A percentile compares a stretch with the other conserved stretches of the same genome.
These are phyloP conservation scores for Wickerhamomyces ciferrii DNA, from an alignment of 805 yeast species.

Conservation along the genomic window DNA sequence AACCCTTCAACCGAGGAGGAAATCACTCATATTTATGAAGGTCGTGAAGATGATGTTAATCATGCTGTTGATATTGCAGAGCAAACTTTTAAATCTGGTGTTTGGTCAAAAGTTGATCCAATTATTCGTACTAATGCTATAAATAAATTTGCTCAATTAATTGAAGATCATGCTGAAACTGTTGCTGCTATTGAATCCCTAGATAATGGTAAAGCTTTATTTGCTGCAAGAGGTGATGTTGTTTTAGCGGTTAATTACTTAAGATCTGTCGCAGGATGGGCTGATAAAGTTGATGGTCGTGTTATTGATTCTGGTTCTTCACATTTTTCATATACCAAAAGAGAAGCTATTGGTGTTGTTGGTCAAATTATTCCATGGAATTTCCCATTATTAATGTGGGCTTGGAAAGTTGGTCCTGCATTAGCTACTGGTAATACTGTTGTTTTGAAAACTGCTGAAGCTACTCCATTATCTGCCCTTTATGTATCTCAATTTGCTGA, in stretches of 20 bases:
- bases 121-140: conserved; percentile 56
- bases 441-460: conserved; percentile 87
- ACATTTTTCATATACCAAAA: conserved; percentile 73
- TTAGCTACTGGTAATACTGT: conserved; percentile 86
- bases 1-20: conserved; percentile 71
- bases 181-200: conserved; percentile 78
- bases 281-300: conserved; percentile 80
- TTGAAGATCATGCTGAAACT: conserved; percentile 67
- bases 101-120: conserved; percentile 76
- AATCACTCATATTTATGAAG: conserved; percentile 67
- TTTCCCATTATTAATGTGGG: conserved; percentile 89
- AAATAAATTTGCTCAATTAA: conserved; percentile 67
- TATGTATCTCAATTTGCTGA: conserved; percentile 62
- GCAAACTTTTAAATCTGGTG: conserved; percentile 64
- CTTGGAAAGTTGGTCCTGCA: conserved; percentile 95
- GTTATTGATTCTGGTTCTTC: conserved; percentile 68
- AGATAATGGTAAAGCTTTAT: conserved; percentile 85
- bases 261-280: conserved; percentile 87
- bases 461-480: conserved; percentile 86
- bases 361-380: conserved; percentile 98
- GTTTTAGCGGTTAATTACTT: conserved; percentile 61
- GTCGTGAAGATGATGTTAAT: conserved; percentile 74
- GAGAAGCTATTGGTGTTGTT: conserved; percentile 92
- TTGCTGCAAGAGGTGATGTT: conserved; percentile 71
- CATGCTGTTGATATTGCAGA: conserved; percentile 78